A percentile compares a stretch with the other conserved stretches of the same genome.
These are phyloP conservation scores for Triticum dicoccoides DNA, from an alignment of 176 grass and related monocot species.

Conservation along the genomic window DNA sequence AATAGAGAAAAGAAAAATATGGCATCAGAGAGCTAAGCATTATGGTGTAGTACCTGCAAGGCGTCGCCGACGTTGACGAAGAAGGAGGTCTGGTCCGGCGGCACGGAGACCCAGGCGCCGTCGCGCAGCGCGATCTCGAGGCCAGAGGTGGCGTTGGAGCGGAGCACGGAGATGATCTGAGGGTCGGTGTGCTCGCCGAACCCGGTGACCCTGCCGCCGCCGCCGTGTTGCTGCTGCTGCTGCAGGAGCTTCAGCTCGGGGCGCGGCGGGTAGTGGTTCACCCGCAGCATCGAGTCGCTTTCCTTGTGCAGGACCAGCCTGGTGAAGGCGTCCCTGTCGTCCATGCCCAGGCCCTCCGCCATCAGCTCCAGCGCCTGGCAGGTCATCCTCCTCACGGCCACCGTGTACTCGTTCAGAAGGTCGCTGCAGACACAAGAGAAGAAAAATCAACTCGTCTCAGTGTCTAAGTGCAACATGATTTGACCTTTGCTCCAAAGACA, in stretches of 20 bases:
- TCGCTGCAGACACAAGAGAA: slow-evolving; percentile 10
- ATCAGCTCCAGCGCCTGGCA: slow-evolving; percentile 64
- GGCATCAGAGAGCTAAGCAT: too few species aligned
- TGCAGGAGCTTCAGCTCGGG: slow-evolving; percentile 16
- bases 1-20: too few species aligned
- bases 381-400: slow-evolving; percentile 41
- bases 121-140: slow-evolving; percentile 65
- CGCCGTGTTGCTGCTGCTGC: not conserved
- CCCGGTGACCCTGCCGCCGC: slow-evolving; percentile 37
- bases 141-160: slow-evolving; percentile 62
- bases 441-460: not conserved
- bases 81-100: slow-evolving; percentile 53
- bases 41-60: slow-evolving; percentile 45
- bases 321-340: slow-evolving; percentile 16
- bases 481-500: not conserved
- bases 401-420: slow-evolving; percentile 54
- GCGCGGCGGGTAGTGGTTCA: slow-evolving; percentile 77
- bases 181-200: slow-evolving; percentile 96
- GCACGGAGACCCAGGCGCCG: slow-evolving; percentile 62
- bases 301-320: slow-evolving; percentile 45
- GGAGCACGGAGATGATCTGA: slow-evolving; percentile 76
- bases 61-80: slow-evolving; percentile 82
- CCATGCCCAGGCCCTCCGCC: slow-evolving; percentile 52
- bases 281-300: slow-evolving; percentile 59
- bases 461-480: too few species aligned